These are phyloP conservation scores for Wallacemonas sp. DNA, from an alignment of 208 protist genomes.

Conservation along the genomic window DNA sequence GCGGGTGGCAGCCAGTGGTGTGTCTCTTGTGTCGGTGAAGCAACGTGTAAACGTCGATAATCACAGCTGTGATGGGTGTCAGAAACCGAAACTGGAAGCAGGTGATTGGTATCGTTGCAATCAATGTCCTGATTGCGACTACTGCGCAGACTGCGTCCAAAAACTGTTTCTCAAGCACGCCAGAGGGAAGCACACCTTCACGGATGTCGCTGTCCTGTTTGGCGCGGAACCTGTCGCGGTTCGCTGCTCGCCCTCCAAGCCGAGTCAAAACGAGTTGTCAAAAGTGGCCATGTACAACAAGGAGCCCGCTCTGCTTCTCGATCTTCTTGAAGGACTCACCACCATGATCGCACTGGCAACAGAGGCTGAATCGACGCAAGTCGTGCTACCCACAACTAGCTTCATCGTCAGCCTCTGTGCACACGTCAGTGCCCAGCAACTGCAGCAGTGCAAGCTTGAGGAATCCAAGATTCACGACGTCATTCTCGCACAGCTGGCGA, in stretches of 20 bases:
- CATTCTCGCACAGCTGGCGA: constrained; percentile 49
- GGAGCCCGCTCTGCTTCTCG: constrained; percentile 47
- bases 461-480: constrained; percentile 50
- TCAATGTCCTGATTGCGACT: constrained; percentile 70
- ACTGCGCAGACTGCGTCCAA: constrained; percentile 68
- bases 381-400: constrained; percentile 38
- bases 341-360: constrained; percentile 57
- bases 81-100: constrained; percentile 26
- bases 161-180: constrained; percentile 41
- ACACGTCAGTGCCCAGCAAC: neutral
- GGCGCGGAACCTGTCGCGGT: constrained; percentile 9
- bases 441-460: constrained; percentile 27
- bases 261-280: constrained; percentile 24
- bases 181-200: constrained; percentile 57
- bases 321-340: constrained; percentile 55
- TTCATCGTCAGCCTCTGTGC: constrained; percentile 49
- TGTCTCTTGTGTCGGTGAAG: neutral
- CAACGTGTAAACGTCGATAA: constrained; percentile 29
- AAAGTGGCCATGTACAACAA: constrained; percentile 42
- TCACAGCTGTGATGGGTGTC: constrained; percentile 71
- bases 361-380: constrained; percentile 52
- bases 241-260: constrained; percentile 5
- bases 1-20: neutral
- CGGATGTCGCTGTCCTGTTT: constrained; percentile 58
- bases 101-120: constrained; percentile 88